Conservation (phyloP, 257 asterid species). For the Hygrophila difformis region DNA sequence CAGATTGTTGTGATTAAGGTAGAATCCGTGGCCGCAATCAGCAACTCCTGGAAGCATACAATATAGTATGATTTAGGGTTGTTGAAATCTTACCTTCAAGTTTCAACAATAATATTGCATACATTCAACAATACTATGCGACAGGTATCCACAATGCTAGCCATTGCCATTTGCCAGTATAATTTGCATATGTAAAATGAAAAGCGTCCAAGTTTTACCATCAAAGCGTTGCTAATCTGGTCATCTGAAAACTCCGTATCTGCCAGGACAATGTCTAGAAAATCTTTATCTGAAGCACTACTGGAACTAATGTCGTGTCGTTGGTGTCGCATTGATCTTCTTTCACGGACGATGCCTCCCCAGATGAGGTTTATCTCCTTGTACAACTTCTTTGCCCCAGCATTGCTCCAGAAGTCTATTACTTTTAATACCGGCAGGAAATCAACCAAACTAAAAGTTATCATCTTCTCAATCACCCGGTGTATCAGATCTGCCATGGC, state of each 20-base stretch:
- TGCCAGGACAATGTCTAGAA: constrained; percentile 8
- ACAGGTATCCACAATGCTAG: too few relatives aligned
- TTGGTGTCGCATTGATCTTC: background rate
- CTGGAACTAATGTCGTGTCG: too few relatives aligned
- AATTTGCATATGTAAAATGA: too few relatives aligned
- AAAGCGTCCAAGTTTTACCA: too few relatives aligned
- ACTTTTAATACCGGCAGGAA: constrained; percentile 12
- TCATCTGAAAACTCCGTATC: constrained; percentile 8
- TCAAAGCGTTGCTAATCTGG: constrained; percentile 7
- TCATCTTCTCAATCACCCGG: constrained; percentile 3
- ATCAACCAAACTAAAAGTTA: constrained; percentile 9
- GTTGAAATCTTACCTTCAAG: too few relatives aligned
- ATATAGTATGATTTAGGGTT: too few relatives aligned
- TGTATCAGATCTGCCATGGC: background rate
- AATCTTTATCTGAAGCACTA: constrained; percentile 3
- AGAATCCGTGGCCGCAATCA: constrained; percentile 13
- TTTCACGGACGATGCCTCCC: constrained; percentile 11
- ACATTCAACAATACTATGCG: too few relatives aligned
- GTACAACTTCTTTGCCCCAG: constrained; percentile 1
- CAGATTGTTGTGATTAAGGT: constrained; percentile 8
- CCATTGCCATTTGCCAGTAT: too few relatives aligned
- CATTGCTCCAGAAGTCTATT: constrained; percentile 13
- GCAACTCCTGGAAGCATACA: constrained; percentile 19
- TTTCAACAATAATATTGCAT: too few relatives aligned
- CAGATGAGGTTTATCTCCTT: background rate